Percentiles rank a stretch among this genome's conserved stretches.
These are phyloP conservation scores for Thuidium tamariscinum DNA, from an alignment of 225 moss, liverwort and hornwort species.

Conservation along the genomic window DNA sequence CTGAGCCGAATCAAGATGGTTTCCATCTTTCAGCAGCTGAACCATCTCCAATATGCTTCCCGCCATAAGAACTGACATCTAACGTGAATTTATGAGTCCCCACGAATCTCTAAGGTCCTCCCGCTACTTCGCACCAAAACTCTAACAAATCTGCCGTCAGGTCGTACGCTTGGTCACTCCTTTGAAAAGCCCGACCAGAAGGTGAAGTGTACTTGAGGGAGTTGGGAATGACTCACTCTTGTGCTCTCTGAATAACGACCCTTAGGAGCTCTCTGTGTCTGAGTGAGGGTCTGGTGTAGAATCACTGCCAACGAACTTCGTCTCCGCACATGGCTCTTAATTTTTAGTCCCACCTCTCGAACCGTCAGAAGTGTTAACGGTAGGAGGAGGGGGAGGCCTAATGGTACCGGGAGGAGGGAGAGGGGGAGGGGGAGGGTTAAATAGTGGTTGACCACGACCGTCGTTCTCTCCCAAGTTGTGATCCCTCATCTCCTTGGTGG, in stretches of 20 bases:
- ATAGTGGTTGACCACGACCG: neutral
- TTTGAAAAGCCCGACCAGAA: neutral
- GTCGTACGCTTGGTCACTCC: neutral
- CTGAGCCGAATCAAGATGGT: neutral
- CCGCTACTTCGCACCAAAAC: neutral
- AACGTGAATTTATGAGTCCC: fast-evolving
- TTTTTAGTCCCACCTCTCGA: neutral
- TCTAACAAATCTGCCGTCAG: neutral
- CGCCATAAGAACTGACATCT: too few species aligned
- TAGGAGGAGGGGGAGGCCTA: too few species aligned
- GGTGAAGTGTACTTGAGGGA: neutral
- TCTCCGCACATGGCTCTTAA: neutral
- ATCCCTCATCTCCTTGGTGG: neutral
- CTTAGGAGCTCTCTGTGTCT: neutral
- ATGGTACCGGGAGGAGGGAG: too few species aligned
- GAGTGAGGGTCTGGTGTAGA: neutral
- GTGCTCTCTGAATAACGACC: neutral
- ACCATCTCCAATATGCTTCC: neutral
- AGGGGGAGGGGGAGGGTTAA: too few species aligned
- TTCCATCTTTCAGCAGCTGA: neutral
- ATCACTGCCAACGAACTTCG: neutral
- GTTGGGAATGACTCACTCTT: neutral
- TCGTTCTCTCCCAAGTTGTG: neutral
- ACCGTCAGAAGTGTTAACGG: neutral
- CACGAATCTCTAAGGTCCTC: neutral